Percentiles rank a stretch among this genome's conserved stretches.
Evolutionary conservation across 169 alveolate species (phyloP).

Genomic region (Eimeria maxima): DNA sequence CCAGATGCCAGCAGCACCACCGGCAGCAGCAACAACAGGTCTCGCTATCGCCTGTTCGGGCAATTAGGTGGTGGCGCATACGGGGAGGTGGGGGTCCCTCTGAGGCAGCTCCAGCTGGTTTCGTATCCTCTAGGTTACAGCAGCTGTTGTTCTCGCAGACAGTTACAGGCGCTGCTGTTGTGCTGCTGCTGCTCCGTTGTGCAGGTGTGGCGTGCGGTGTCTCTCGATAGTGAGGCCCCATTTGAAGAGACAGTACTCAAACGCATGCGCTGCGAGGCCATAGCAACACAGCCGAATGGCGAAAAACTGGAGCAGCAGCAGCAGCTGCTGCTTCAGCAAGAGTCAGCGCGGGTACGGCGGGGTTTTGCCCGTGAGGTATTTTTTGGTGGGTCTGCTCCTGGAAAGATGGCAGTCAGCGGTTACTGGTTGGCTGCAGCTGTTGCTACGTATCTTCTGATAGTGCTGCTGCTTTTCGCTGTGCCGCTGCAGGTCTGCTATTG

Average conservation of each 20-base stretch:
- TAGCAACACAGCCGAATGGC: neutral
- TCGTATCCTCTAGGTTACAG: neutral
- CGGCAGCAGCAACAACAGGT: neutral
- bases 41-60: constrained; percentile 42
- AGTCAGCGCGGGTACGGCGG: constrained; percentile 26
- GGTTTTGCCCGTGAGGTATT: constrained; percentile 59
- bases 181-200: no score
- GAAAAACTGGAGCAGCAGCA: constrained; percentile 3
- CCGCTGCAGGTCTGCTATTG: constrained; percentile 53
- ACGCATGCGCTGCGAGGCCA: constrained; percentile 52
- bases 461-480: neutral
- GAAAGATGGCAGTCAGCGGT: neutral
- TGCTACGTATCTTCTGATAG: neutral
- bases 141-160: neutral
- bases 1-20: neutral
- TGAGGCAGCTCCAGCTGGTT: neutral
- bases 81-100: constrained; percentile 65
- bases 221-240: constrained; percentile 42
- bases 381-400: constrained; percentile 32
- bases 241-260: constrained; percentile 30
- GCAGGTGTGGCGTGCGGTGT: constrained; percentile 55
- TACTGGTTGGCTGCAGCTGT: neutral
- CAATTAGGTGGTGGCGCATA: constrained; percentile 63
- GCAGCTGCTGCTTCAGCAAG: constrained; percentile 24
- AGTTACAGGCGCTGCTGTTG: neutral